phyloP scores from a whole-genome alignment of 2,329 filamentous ascomycete species.

The Ploettnerulaceae sp. region DNA sequence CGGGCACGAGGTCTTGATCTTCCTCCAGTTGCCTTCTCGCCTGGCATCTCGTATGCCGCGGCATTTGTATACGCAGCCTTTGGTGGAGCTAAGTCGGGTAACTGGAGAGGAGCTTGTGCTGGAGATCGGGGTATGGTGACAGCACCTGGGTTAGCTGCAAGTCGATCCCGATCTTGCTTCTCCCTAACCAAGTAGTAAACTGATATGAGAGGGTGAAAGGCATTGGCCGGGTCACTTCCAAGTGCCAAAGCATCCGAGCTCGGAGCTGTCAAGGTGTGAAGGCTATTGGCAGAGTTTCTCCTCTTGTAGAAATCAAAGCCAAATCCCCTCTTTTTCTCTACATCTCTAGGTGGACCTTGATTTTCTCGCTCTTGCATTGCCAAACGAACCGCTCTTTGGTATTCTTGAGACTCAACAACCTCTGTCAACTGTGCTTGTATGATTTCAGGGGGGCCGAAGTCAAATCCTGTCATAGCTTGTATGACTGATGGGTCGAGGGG shows the following conservation, averaged over 20 bases:
- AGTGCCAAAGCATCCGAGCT: constrained; percentile 80
- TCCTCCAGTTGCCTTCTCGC: constrained; percentile 80
- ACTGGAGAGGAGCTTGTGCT: constrained; percentile 47
- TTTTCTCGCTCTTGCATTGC: constrained; percentile 62
- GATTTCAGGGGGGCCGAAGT: constrained; percentile 82
- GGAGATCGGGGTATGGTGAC: constrained; percentile 51
- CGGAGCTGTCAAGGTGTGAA: constrained; percentile 78
- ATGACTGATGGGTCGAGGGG: constrained; percentile 81
- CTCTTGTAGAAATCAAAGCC: constrained; percentile 96
- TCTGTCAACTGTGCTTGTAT: constrained; percentile 79
- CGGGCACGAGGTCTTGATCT: constrained; percentile 78
- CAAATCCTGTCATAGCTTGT: constrained; percentile 94
- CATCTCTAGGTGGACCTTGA: constrained; percentile 48
- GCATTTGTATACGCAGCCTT: constrained; percentile 87
- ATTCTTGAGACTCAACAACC: constrained; percentile 90
- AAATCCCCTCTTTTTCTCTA: constrained; percentile 83
- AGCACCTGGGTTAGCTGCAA: constrained; percentile 54
- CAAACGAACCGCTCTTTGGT: constrained; percentile 75
- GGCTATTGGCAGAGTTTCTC: constrained; percentile 80
- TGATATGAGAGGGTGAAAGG: constrained; percentile 85
- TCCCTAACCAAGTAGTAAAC: constrained; percentile 96
- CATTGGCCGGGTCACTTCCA: constrained; percentile 84
- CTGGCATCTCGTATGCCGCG: constrained; percentile 78
- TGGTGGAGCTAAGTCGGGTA: constrained; percentile 75
- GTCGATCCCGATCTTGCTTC: constrained; percentile 75